Conservation (phyloP, 768 basidiomycete genomes). For the Hydnomerulius pinastri region DNA sequence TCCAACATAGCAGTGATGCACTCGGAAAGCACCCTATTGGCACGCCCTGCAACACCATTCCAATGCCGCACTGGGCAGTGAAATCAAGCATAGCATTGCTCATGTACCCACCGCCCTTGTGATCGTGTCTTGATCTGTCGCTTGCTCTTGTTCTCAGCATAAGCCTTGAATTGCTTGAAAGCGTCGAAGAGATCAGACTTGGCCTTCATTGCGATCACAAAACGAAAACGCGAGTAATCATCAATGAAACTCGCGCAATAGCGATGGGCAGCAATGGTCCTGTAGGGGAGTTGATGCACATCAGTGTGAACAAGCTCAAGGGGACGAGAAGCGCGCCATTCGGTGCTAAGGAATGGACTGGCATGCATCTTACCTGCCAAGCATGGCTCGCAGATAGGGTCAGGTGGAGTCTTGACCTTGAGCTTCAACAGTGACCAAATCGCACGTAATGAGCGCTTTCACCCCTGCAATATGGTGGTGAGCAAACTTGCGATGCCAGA, state of each 20-base stretch:
- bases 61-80: conserved; percentile 17
- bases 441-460: conserved; percentile 1
- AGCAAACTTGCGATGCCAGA: conserved; percentile 28
- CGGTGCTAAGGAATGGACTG: conserved; percentile 17
- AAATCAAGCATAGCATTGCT: conserved; percentile 24
- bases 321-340: conserved; percentile 6
- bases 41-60: not conserved
- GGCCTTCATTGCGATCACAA: conserved; percentile 16
- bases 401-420: conserved; percentile 1
- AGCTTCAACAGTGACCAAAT: conserved; percentile 17
- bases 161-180: conserved; percentile 32
- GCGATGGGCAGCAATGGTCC: conserved; percentile 5
- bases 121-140: conserved; percentile 18
- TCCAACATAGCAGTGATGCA: conserved; percentile 22
- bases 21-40: not conserved
- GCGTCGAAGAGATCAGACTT: conserved; percentile 26
- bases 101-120: conserved; percentile 34
- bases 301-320: conserved; percentile 23
- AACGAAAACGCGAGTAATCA: conserved; percentile 11
- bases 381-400: conserved; percentile 21
- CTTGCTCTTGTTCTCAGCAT: conserved; percentile 27
- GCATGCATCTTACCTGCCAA: conserved; percentile 21
- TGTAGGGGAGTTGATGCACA: conserved; percentile 14
- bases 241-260: conserved; percentile 16
- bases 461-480: conserved; percentile 15